Evolutionary conservation across 2,329 filamentous ascomycete genomes (phyloP), one percentile per base, ranked within the genome.

Genomic region (Ophiostoma pallidulum): DNA sequence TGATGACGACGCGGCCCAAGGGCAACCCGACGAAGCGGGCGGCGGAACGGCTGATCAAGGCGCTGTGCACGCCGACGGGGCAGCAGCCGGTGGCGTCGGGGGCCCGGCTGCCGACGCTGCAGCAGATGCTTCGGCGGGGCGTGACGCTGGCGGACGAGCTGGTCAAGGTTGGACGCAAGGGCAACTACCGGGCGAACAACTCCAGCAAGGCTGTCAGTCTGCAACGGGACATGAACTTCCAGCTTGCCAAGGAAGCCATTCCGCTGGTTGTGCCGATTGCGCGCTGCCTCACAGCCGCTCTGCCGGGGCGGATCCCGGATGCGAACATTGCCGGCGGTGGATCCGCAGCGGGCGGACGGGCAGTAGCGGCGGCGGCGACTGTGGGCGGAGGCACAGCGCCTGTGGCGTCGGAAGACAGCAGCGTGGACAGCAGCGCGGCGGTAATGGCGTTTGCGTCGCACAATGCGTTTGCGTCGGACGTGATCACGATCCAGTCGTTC

Each of bases 191-290:
- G 18, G 86, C 86, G 1, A 83, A 90, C 51, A 90, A 74, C 68
- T 77, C 67, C 61, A 84, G 61, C 63, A 82, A 73, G 4, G 67
- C 66, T 49, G 85, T 91, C 37, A 94, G 86, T 63, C 75, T 97
- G 45, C 77, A 77, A 1, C 78, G 78, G 49, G 81, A 94, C 59
- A 72, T 98, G 38, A 75, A 79, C 3, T 98, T 98, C 71, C 89
- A 86, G 53, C 82, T 87, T 62, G 91, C 85, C 61, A 79, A 76
- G 60, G 85, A 87, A 2, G 89, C 91, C 2, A 94, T 86, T 58
- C 78, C 78, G 31, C 71, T 98, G 41, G 92, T 95, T 4, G 86
- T 98, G 7, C 92, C 92, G 0, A 81, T 94, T 40, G 90, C 97
- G 64, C 74, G 80, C 20, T 89, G 85, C 41, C 73, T 98, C 57